Conservation (phyloP, 352 stramenopile genomes). For the Phytophthora multivora region DNA sequence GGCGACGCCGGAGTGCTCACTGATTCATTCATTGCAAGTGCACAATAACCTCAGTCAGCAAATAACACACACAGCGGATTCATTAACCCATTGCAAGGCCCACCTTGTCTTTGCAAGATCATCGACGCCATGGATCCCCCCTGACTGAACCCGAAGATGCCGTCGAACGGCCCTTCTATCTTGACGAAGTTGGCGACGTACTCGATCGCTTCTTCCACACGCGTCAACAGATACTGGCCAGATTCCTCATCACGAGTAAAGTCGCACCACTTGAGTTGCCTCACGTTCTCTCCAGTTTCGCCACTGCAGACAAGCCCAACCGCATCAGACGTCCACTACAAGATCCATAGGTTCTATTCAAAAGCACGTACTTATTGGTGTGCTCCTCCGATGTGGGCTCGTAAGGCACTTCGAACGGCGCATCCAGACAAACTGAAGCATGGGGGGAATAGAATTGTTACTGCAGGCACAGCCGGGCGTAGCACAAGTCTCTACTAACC, state of each 20-base stretch:
- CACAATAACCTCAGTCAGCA: neutral
- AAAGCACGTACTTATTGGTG: slow-evolving; percentile 37
- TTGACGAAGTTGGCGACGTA: slow-evolving; percentile 67
- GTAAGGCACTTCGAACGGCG: slow-evolving; percentile 72
- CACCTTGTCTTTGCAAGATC: slow-evolving; percentile 75
- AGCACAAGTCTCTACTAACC: slow-evolving; percentile 42
- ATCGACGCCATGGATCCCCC: slow-evolving; percentile 72
- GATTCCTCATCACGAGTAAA: slow-evolving; percentile 56
- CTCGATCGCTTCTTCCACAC: slow-evolving; percentile 67
- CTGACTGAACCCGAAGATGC: slow-evolving; percentile 87
- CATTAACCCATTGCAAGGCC: neutral
- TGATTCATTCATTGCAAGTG: slow-evolving; percentile 19
- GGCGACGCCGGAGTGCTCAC: slow-evolving; percentile 44
- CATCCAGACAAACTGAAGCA: slow-evolving; percentile 75
- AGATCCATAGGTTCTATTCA: neutral
- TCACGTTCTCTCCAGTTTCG: slow-evolving; percentile 45
- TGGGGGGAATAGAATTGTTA: neutral
- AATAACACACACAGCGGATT: neutral
- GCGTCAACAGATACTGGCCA: slow-evolving; percentile 45
- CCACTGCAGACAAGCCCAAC: slow-evolving; percentile 9
- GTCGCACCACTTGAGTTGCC: slow-evolving; percentile 79
- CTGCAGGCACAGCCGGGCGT: neutral
- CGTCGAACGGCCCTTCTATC: slow-evolving; percentile 84
- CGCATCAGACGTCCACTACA: neutral
- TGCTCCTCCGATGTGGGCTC: slow-evolving; percentile 66